Percentiles rank a stretch among this genome's conserved stretches.
These are phyloP conservation scores for Cymbopogon flexuosus DNA, from an alignment of 202 grass and related monocot species.

Conservation along the genomic window DNA sequence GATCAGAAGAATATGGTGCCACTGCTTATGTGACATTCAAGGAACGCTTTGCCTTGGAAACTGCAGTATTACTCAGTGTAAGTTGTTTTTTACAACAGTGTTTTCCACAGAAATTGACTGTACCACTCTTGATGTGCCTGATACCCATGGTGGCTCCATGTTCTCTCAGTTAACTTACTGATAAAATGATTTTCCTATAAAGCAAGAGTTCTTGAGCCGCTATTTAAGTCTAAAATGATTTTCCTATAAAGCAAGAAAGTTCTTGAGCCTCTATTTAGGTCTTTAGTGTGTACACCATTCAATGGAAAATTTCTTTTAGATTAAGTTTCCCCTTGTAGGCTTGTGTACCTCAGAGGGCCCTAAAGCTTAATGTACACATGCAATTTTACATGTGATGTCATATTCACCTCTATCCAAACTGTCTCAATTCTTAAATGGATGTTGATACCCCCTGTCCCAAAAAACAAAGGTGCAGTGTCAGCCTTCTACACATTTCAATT, in stretches of 20 bases:
- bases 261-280: neutral
- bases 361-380: conserved; percentile 22
- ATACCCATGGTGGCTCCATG: neutral
- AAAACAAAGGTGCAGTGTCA: neutral
- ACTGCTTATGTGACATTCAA: conserved; percentile 97
- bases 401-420: neutral
- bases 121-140: neutral
- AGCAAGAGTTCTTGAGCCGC: neutral
- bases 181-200: neutral
- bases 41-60: conserved; percentile 82
- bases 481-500: neutral
- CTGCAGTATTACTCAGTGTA: conserved; percentile 88
- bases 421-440: neutral
- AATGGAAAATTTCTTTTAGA: neutral
- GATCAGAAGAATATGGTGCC: conserved; percentile 70
- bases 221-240: neutral
- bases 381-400: neutral
- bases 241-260: neutral
- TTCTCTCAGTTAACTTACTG: neutral
- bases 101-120: neutral
- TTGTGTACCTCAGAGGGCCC: neutral
- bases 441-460: too few species aligned
- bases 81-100: conserved; percentile 32
- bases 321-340: neutral
- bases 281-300: neutral